phyloP scores from a whole-genome alignment of 306 rosid species.

The Cucumis sativus region DNA sequence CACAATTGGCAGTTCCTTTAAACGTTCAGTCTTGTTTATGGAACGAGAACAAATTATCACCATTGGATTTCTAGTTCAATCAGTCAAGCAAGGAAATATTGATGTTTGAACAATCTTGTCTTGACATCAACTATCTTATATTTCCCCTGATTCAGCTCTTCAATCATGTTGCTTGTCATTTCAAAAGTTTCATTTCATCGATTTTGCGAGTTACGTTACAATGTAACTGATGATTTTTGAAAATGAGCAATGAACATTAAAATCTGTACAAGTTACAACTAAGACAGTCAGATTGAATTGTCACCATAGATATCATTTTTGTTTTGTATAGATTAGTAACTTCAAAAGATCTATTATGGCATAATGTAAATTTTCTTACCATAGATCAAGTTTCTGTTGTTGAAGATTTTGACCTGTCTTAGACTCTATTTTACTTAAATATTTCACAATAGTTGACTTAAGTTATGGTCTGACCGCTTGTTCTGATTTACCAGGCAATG shows the following conservation, averaged over 20 bases:
- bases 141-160: not conserved
- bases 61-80: not conserved
- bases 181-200: not conserved
- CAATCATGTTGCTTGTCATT: not conserved
- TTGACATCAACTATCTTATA: not conserved
- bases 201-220: not conserved
- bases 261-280: not conserved
- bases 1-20: not conserved
- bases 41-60: not conserved
- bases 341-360: not conserved
- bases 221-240: not conserved
- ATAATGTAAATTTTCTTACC: not conserved
- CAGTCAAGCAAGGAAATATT: not conserved
- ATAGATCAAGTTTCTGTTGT: not conserved
- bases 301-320: not conserved
- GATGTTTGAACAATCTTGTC: not conserved
- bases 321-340: not conserved
- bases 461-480: constrained; percentile 8
- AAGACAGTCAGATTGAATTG: not conserved
- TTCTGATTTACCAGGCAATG: constrained; percentile 58
- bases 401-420: not conserved
- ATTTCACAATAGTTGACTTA: not conserved
- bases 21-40: not conserved
- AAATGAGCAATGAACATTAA: not conserved
- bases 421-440: not conserved